phyloP scores from a whole-genome alignment of 2,329 filamentous ascomycete species.

The Mycosphaerelloides madeirae region DNA sequence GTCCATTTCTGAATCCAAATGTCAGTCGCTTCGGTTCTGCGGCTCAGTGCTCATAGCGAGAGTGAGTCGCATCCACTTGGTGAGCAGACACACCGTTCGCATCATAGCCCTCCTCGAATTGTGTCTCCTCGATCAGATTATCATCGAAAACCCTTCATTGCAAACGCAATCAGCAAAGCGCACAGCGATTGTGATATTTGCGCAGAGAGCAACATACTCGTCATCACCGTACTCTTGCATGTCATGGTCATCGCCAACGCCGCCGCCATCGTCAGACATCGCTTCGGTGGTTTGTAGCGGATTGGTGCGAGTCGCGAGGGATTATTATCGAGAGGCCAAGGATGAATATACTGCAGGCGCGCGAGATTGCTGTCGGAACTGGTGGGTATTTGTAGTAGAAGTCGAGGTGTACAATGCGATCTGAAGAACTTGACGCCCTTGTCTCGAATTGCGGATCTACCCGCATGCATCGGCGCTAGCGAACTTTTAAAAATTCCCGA shows the following conservation, averaged over 20 bases:
- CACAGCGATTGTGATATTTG: neutral
- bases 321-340: too few species aligned
- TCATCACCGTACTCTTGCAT: slow-evolving; percentile 32
- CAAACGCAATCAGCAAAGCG: slow-evolving; percentile 6
- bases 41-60: neutral
- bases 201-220: slow-evolving; percentile 23
- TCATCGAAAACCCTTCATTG: slow-evolving; percentile 31
- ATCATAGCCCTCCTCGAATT: slow-evolving; percentile 54
- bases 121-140: slow-evolving; percentile 43
- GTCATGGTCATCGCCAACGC: slow-evolving; percentile 40
- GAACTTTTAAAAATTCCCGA: too few species aligned
- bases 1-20: slow-evolving; percentile 33
- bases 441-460: too few species aligned
- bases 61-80: neutral
- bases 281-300: too few species aligned
- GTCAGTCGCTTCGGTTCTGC: slow-evolving; percentile 1
- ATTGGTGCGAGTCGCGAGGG: too few species aligned
- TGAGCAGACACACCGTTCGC: slow-evolving; percentile 23
- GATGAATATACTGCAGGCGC: too few species aligned
- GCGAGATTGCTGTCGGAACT: too few species aligned
- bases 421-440: too few species aligned
- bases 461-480: too few species aligned
- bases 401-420: too few species aligned
- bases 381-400: too few species aligned
- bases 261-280: slow-evolving; percentile 38